Evolutionary conservation across 441 rosid species (phyloP), one percentile per base, ranked within the genome.

Genomic region (Aleurites moluccanus): DNA sequence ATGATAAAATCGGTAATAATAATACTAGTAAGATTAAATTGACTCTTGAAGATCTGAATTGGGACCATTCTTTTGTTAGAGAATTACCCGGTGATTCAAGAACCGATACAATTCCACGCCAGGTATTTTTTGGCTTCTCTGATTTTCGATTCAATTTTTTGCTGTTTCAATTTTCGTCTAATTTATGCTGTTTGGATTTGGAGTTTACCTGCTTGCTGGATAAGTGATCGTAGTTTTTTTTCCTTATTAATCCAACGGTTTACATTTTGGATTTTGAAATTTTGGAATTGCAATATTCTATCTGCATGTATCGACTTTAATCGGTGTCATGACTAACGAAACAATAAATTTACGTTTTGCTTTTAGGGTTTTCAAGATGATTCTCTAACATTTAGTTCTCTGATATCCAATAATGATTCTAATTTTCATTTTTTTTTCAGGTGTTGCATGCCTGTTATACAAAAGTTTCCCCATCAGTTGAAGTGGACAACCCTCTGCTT

Each of bases 1-100:
- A 68, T 73, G 84, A 75, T 72, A 81, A 74, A 63, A 65, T 9
- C 25, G 66, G 65, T 27, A 68, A 3, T 30, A 60, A 73, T 15
- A 67, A 35, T 14, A 38, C 18, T 72, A 66, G 42, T 23, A 68
- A 40, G 69, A 74, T 20, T 68, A 79, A 50, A 64, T 57, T 80
- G 77, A 83, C 57, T 64, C 90, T 96, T 28, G 92, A 96, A 73
- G 97, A 91, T 81, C 93, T 92, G 69, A 86, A 86, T 59, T 96
- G 98, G 98, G 96, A 96, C 78, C 84, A 93, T 77, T 96, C 99
- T 6, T 93, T 96, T 77, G 92, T 93, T 70, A 78, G 86, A 72
- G 97, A 84, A 63, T 70, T 96, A 84, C 99, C 99, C 33, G 96
- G 93, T 62, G 99, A 96, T 80, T 85, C 93, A 0, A 81, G 91